Base-by-base conservation (phyloP, 1,284 basidiomycete species). In the Tylopilus sp. region DNA sequence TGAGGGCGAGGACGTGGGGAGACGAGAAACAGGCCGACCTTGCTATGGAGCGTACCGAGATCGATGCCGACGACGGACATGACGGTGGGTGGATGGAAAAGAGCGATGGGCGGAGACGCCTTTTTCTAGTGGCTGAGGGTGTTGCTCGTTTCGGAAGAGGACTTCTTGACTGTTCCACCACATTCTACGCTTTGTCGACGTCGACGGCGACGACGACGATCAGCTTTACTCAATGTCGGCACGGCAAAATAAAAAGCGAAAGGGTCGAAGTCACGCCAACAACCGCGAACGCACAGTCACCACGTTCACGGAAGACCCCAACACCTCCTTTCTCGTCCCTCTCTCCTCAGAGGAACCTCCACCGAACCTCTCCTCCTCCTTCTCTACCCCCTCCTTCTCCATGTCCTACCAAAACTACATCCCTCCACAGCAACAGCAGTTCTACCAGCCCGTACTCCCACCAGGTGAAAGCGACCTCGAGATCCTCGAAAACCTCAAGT, bases 21-120 rank as follows among this genome's bases (percentile, higher is more conserved):
- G 15, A 7, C 28, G 6, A 56, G 33, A 50, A 55, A 55, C 53
- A 41, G 41, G 46, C 31, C 2, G 1, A 86, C 88, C 78, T 93
- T 92, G 73, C 86, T 89, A 69, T 86, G 83, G 28, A 93, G 78
- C 54, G 90, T 84, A 66, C 92, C 92, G 68, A 95, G 81, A 77
- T 96, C 92, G 61, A 95, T 82, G 67, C 92, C 92, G 63, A 96
- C 92, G 72, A 95, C 92, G 67, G 86, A 81, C 86, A 89, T 78
- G 79, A n/a, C 12, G 11, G 29, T n/a, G 15, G 29, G 26, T 4
- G 39, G 34, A 25, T 28, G 13, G 30, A 16, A 31, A 8, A 6
- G n/a, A 6, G 16, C n/a, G n/a, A n/a, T n/a, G n/a, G n/a, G n/a
- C n/a, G n/a, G n/a, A n/a, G n/a, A n/a, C n/a, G n/a, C n/a, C n/a